Evolutionary conservation across 306 rosid species (phyloP).

Genomic region (Citrullus mucosospermus): DNA sequence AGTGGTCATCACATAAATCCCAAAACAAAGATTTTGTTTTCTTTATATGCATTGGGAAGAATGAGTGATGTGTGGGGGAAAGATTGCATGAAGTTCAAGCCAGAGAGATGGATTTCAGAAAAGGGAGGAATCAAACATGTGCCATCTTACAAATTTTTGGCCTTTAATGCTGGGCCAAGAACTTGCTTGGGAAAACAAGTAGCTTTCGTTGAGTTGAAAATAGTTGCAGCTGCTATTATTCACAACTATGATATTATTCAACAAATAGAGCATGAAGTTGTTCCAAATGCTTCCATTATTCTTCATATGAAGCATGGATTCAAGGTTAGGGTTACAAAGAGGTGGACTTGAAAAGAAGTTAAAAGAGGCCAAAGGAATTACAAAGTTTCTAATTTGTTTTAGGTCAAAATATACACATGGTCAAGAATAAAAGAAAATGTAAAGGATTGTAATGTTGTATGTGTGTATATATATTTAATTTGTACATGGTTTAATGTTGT

Average conservation of each 20-base stretch:
- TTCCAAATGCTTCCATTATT: slow-evolving; percentile 16
- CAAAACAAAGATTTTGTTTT: slow-evolving; percentile 10
- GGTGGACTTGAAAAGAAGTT: neutral
- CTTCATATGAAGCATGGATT: slow-evolving; percentile 39
- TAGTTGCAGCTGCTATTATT: slow-evolving; percentile 19
- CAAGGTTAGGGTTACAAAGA: slow-evolving; percentile 21
- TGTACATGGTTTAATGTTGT: no score
- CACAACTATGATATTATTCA: slow-evolving; percentile 15
- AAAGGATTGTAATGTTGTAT: no score
- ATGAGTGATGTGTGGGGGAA: slow-evolving; percentile 32
- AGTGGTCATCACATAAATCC: slow-evolving; percentile 24
- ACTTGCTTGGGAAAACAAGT: neutral
- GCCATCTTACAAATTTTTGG: slow-evolving; percentile 16
- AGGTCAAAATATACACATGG: no score
- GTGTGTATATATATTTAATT: no score
- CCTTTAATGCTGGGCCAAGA: no score
- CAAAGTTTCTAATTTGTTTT: no score
- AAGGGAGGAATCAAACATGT: slow-evolving; percentile 14
- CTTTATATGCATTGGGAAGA: slow-evolving; percentile 42
- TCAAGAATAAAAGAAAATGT: no score
- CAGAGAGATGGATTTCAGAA: slow-evolving; percentile 50
- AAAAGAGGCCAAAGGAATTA: no score
- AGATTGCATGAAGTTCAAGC: slow-evolving; percentile 37
- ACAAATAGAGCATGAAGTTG: slow-evolving; percentile 5
- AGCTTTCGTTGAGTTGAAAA: slow-evolving; percentile 30